Percentiles rank a stretch among this genome's conserved stretches.
Evolutionary conservation across 2,329 filamentous ascomycete genomes (phyloP).

Genomic region (Xylariomycetidae sp.): DNA sequence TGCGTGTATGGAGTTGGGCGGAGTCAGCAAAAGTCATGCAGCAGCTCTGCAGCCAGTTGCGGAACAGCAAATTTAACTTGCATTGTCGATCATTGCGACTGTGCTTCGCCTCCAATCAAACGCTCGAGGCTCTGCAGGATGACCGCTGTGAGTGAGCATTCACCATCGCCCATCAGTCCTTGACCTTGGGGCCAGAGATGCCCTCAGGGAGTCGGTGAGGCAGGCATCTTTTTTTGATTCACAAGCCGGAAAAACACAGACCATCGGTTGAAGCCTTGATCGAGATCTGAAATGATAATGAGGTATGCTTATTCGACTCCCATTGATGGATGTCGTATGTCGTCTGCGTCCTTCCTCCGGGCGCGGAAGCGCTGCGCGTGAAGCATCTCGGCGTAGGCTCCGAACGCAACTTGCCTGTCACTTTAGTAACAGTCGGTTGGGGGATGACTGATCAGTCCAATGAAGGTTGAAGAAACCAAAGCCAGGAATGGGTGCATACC

Average conservation of each 20-base stretch:
- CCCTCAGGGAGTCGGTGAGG: no score
- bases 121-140: background rate
- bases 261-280: no score
- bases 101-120: background rate
- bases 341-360: background rate
- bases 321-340: background rate
- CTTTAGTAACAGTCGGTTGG: background rate
- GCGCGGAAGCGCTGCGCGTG: no score
- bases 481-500: slow-evolving; percentile 4
- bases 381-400: no score
- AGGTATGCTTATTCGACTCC: no score
- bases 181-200: no score
- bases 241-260: background rate
- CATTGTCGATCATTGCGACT: slow-evolving; percentile 15
- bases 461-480: slow-evolving; percentile 14
- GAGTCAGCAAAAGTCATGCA: slow-evolving; percentile 22
- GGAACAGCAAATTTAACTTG: slow-evolving; percentile 14
- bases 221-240: background rate
- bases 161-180: no score
- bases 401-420: no score
- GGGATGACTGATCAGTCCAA: slow-evolving; percentile 1
- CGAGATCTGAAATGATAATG: no score
- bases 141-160: background rate
- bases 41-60: slow-evolving; percentile 13
- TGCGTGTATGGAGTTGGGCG: slow-evolving; percentile 13